Evolutionary conservation across 176 grass and related monocot genomes (phyloP).

Genomic region (Tuctoria greenei): DNA sequence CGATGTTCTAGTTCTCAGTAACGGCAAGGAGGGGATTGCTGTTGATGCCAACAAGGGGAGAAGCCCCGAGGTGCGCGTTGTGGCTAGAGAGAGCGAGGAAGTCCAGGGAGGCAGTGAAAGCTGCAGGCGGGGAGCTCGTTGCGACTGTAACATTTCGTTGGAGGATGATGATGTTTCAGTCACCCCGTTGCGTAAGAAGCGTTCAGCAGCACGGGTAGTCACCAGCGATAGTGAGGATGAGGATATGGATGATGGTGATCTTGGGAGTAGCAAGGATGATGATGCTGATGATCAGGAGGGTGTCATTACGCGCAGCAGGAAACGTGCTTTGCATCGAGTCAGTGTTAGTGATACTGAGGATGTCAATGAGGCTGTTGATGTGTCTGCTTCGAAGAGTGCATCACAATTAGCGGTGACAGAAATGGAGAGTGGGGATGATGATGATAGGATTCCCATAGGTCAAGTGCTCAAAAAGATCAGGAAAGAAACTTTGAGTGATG

Average conservation of each 20-base stretch:
- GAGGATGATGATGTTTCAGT: slow-evolving; percentile 24
- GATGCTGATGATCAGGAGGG: background rate
- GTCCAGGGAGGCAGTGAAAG: background rate
- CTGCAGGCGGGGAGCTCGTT: background rate
- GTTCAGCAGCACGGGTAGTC: background rate
- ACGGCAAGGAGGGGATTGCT: slow-evolving; percentile 17
- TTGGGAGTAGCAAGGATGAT: background rate
- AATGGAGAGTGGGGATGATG: slow-evolving; percentile 31
- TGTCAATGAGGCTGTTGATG: background rate
- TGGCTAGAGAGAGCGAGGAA: slow-evolving; percentile 14
- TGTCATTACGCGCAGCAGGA: slow-evolving; percentile 24
- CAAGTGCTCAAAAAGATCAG: slow-evolving; percentile 41
- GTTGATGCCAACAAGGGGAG: background rate
- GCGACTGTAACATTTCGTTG: background rate
- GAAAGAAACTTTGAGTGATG: background rate
- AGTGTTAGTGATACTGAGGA: slow-evolving; percentile 54
- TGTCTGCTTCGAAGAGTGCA: slow-evolving; percentile 24
- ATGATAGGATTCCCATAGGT: slow-evolving; percentile 42
- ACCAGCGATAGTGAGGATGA: slow-evolving; percentile 24
- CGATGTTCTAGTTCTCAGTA: slow-evolving; percentile 39
- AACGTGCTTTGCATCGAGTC: slow-evolving; percentile 18
- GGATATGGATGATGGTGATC: background rate
- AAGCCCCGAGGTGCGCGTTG: background rate
- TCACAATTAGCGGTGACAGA: background rate
- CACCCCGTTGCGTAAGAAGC: slow-evolving; percentile 12